Percentiles rank a stretch among this genome's conserved stretches.
Conservation (phyloP, 108 stramenopile species). For the Nitzschia inconspicua region DNA sequence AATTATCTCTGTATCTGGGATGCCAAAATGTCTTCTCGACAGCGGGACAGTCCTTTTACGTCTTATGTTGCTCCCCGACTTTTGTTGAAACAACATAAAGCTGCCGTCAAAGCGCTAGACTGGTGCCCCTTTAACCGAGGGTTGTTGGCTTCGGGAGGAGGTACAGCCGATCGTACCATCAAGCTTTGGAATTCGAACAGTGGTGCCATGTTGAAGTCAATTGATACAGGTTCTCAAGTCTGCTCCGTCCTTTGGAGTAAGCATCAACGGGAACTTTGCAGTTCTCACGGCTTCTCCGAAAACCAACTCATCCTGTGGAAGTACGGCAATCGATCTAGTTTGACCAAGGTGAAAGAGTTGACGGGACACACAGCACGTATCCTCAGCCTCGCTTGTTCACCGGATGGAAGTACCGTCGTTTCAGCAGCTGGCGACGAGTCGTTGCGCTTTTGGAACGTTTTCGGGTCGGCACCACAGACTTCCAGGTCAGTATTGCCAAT, state of each 20-base stretch:
- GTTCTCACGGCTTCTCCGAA: slow-evolving; percentile 93
- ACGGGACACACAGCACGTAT: slow-evolving; percentile 94
- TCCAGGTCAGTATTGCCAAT: slow-evolving; percentile 19
- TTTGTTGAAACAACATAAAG: slow-evolving; percentile 89
- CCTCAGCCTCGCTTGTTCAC: slow-evolving; percentile 91
- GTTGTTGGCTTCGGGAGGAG: slow-evolving; percentile 96
- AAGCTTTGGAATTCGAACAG: slow-evolving; percentile 97
- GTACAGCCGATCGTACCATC: slow-evolving; percentile 98
- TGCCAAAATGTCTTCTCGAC: slow-evolving; percentile 62
- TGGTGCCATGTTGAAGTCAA: slow-evolving; percentile 90
- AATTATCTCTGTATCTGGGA: slow-evolving; percentile 98
- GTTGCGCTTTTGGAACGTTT: slow-evolving; percentile 98
- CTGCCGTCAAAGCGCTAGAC: slow-evolving; percentile 98
- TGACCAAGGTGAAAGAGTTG: slow-evolving; percentile 95
- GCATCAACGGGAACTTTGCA: slow-evolving; percentile 92
- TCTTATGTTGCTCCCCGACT: slow-evolving; percentile 82
- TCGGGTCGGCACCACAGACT: slow-evolving; percentile 71
- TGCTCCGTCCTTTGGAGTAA: slow-evolving; percentile 95
- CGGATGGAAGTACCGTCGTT: slow-evolving; percentile 93
- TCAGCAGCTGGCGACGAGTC: slow-evolving; percentile 99
- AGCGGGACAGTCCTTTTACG: slow-evolving; percentile 24
- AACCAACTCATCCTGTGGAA: slow-evolving; percentile 98
- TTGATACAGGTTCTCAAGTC: slow-evolving; percentile 98
- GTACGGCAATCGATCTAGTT: slow-evolving; percentile 77
- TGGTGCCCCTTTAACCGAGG: slow-evolving; percentile 98